Base-by-base conservation (phyloP, 768 basidiomycete species). In the Mycena galericulata region DNA sequence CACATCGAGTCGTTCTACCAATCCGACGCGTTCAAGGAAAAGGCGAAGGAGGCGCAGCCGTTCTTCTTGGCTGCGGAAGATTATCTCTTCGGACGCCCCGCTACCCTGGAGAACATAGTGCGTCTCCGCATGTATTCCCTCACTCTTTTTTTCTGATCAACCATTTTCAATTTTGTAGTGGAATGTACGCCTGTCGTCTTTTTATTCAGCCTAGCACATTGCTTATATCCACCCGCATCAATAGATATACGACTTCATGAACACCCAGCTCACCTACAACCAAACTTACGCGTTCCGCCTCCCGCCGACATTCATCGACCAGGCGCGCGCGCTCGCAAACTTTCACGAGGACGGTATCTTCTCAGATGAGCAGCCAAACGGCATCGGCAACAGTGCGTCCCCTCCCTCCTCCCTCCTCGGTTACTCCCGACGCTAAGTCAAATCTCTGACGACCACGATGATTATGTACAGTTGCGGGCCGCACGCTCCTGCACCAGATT, bases 291-390 rank as follows among this genome's bases (percentile, higher is more conserved):
- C 91, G 2, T 86, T 89, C 80, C 89, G 90, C 72, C 89, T 95
- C 45, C 92, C 92, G n/a, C 92, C 92, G n/a, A 89, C 86, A 15
- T 85, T 90, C 77, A 76, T 92, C 68, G 89, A 93, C 71, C 92
- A 93, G 76, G 90, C 92, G 40, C 91, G 88, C 56, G 85, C 84
- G 68, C 86, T 90, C 68, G 95, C 93, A 20, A 83, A 96, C 83
- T 92, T 85, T 84, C 94, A 95, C 79, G 93, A 96, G 78, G 81
- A 87, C 67, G 89, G 87, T 20, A 76, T 95, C 72, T 96, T 96
- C 83, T 89, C 89, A 4, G 87, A 88, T 65, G 75, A 79, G 0
- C 81, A 87, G 1, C 87, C 89, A 65, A 83, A 79, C 60, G 89
- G 91, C 57, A 86, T 96, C 75, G 93, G 92, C 18, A 95, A 95